Base-by-base conservation (phyloP, 176 grass and related monocot genomes). In the Neostapfia colusana region DNA sequence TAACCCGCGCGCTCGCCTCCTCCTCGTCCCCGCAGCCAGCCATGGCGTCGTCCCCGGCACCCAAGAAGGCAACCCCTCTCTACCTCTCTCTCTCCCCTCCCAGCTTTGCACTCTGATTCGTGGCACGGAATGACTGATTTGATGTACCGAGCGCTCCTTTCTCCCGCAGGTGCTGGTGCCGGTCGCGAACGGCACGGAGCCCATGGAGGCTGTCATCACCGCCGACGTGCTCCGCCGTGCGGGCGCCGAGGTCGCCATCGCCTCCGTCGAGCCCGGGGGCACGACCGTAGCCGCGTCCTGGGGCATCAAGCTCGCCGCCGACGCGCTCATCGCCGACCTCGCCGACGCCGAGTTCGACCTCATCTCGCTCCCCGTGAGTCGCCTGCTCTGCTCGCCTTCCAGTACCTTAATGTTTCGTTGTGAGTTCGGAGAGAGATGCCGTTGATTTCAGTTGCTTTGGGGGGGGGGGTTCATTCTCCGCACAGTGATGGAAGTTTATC, bases 171-270 rank as follows among this genome's bases (percentile, higher is more conserved):
- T 90, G 41, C 87, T 93, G 48, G 85, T 93, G 43, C 91, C 91
- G 1, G 55, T 93, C 37, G 91, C 91, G 10, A 85, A 77, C 26
- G 91, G 91, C 69, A 88, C 91, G 81, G 91, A 93, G 84, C 91
- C 87, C 35, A 93, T 93, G 59, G 91, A 93, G 81, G 91, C 87
- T 2, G 53, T 73, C 65, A 88, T 90, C 78, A 89, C 60, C 45
- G 59, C 84, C 85, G 91, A 90, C 75, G 87, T 93, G 57, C 91
- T 93, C 35, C 91, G 91, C 6, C 84, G 91, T 36, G 84, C 87
- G 14, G 91, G 91, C 0, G 84, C 87, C 27, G 69, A 90, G 15
- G 91, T 90, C 50, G 50, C 66, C 51, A 85, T 93, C 48, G 85
- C 87, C 21, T 93, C 87, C 69, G 82, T 75, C 70, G 91, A 93